Evolutionary conservation across 2,329 filamentous ascomycete species (phyloP).

Genomic region (Knoxdaviesia capensis): DNA sequence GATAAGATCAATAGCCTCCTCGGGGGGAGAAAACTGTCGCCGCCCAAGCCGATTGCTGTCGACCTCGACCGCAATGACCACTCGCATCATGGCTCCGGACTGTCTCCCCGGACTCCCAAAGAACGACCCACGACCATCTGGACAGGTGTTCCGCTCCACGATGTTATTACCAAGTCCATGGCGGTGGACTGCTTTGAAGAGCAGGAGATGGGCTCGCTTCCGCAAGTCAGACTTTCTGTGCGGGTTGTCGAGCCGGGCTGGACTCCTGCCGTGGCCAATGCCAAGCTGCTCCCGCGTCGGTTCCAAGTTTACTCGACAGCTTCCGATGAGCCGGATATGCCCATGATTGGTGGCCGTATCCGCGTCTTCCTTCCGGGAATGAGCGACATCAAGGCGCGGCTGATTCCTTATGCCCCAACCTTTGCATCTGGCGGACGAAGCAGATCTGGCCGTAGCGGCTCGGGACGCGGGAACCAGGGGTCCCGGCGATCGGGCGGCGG

Average conservation of each 20-base stretch:
- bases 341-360: constrained; percentile 14
- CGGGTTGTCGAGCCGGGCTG: constrained; percentile 41
- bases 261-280: constrained; percentile 33
- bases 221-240: constrained; percentile 45
- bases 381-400: constrained; percentile 12
- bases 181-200: constrained; percentile 67
- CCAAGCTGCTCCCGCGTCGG: constrained; percentile 31
- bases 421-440: constrained; percentile 13
- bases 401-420: constrained; percentile 17
- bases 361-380: constrained; percentile 22
- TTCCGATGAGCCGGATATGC: constrained; percentile 15
- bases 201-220: constrained; percentile 62
- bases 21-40: constrained; percentile 41
- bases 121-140: too few relatives aligned
- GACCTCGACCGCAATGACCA: neutral
- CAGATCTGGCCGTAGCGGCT: constrained; percentile 6
- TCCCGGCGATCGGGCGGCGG: constrained; percentile 8
- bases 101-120: constrained; percentile 10
- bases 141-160: too few relatives aligned
- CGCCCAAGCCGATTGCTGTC: constrained; percentile 33
- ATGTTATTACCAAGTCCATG: constrained; percentile 31
- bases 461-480: constrained; percentile 12
- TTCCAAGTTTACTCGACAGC: constrained; percentile 21
- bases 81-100: neutral
- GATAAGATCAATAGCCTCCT: constrained; percentile 67